Evolutionary conservation across 2,329 filamentous ascomycete species (phyloP), one percentile per base, ranked within the genome.

Genomic region (Pseudocercospora macadamiae): DNA sequence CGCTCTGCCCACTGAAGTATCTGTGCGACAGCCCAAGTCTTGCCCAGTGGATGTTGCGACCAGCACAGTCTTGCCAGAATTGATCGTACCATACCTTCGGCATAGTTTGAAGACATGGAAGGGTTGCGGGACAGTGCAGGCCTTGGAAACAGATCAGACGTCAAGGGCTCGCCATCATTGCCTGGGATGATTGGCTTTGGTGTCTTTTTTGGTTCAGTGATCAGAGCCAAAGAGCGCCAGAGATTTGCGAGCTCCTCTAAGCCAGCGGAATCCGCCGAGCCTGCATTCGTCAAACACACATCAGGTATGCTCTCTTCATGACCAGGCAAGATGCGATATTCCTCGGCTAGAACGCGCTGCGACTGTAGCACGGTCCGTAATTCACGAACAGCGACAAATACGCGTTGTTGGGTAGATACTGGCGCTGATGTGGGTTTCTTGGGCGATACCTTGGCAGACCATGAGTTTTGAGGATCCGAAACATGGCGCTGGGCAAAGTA

Each of bases 281-380:
- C 76, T 7, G 92, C 90, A 73, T 99, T 99, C 68, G 96, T 89
- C 44, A 84, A 81, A 74, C 93, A 97, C 3, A 96, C 86, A 34
- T 89, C 84, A n/a, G 86, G 84, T 3, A 59, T 59, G 14, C 54
- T 44, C 25, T 67, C 62, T 12, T 59, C 60, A 0, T 89, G 89
- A 61, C 92, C 86, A 3, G 92, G 92, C 71, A 95, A 93, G 12
- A 97, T 89, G 21, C 83, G 83, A 74, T 97, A 99, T 64, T 89
- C 85, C 57, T 86, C 79, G 1, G 92, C 95, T 61, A 97, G 83
- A 55, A 86, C 82, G 59, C 83, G 83, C 72, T 92, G 95, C 2
- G 90, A 89, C 0, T 93, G 93, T n/a, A 96, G 76, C 10, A 91
- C 73, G 48, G 84, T 79, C 8, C 85, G 83, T 23, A 96, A 73